Evolutionary conservation across 768 basidiomycete genomes (phyloP).

Genomic region (Mycena chlorophos): DNA sequence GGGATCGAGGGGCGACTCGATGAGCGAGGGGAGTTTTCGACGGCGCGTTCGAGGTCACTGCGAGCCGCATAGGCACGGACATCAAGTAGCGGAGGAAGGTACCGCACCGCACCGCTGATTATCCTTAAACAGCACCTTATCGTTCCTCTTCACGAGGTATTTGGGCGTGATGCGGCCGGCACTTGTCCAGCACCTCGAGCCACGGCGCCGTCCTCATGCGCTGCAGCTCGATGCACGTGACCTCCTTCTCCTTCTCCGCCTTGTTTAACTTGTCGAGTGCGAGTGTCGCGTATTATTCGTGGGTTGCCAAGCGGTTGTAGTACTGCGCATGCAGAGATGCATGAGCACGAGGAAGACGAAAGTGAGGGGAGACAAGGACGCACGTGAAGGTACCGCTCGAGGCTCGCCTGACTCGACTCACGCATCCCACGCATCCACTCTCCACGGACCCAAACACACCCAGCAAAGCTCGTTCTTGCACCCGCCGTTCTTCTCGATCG

Average conservation of each 20-base stretch:
- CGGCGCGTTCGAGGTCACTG: constrained; percentile 91
- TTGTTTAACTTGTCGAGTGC: constrained; percentile 89
- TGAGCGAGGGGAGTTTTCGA: constrained; percentile 89
- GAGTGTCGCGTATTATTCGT: constrained; percentile 98
- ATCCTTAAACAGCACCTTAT: constrained; percentile 95
- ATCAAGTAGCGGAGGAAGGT: neutral
- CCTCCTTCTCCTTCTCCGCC: constrained; percentile 99
- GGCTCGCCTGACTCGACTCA: constrained; percentile 87
- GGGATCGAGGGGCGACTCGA: constrained; percentile 89
- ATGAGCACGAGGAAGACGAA: neutral
- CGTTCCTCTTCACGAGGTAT: constrained; percentile 85
- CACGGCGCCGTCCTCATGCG: constrained; percentile 99
- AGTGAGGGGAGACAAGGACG: constrained; percentile 32
- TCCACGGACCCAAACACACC: constrained; percentile 99
- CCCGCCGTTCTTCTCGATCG: constrained; percentile 99
- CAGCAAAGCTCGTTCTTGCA: constrained; percentile 99
- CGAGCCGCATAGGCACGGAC: neutral
- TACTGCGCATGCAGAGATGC: constrained; percentile 55
- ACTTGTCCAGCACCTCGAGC: constrained; percentile 88
- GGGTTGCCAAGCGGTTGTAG: constrained; percentile 99
- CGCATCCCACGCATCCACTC: constrained; percentile 84
- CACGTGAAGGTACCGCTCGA: constrained; percentile 96
- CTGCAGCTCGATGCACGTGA: constrained; percentile 97
- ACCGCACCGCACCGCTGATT: constrained; percentile 80
- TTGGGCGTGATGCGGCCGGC: constrained; percentile 95